phyloP scores from a whole-genome alignment of 2,329 filamentous ascomycete genomes.

The Fusarium transvaalense region DNA sequence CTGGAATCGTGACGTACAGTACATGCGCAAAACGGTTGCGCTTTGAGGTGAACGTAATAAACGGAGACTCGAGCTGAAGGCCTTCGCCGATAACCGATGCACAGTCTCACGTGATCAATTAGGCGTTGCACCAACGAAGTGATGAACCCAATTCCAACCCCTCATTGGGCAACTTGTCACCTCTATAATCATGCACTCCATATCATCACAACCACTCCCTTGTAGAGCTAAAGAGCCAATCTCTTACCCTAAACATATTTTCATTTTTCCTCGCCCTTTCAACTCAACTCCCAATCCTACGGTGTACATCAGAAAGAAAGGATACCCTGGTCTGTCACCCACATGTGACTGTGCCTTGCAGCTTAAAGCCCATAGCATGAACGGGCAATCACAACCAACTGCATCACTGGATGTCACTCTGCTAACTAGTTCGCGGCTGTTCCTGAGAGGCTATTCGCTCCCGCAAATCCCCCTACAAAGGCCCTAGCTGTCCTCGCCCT shows the following conservation, averaged over 20 bases:
- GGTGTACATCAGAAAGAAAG: conserved; percentile 12
- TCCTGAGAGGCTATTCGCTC: conserved; percentile 34
- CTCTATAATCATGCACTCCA: conserved; percentile 29
- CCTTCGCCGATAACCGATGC: conserved; percentile 12
- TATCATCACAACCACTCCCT: conserved; percentile 38
- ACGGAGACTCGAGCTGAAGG: conserved; percentile 5
- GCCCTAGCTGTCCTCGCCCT: conserved; percentile 22
- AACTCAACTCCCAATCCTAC: conserved; percentile 4
- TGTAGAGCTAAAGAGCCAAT: conserved; percentile 31
- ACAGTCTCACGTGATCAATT: conserved; percentile 36
- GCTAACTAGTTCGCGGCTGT: conserved; percentile 35
- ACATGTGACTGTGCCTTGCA: conserved; percentile 40
- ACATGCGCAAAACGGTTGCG: conserved; percentile 28
- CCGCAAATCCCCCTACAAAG: conserved; percentile 2
- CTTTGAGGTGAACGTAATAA: conserved; percentile 29
- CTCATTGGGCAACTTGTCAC: conserved; percentile 42
- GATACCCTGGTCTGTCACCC: conserved; percentile 29
- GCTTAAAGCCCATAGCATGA: conserved; percentile 17
- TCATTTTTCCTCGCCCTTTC: conserved; percentile 19
- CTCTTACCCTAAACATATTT: conserved; percentile 30
- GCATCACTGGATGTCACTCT: conserved; percentile 24
- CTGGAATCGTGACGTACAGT: conserved; percentile 9
- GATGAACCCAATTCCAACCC: conserved; percentile 3
- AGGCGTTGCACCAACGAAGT: conserved; percentile 16
- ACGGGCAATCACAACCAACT: conserved; percentile 26